These are phyloP conservation scores for Fusarium sp. DNA, from an alignment of 2,329 filamentous ascomycete genomes.

Conservation along the genomic window DNA sequence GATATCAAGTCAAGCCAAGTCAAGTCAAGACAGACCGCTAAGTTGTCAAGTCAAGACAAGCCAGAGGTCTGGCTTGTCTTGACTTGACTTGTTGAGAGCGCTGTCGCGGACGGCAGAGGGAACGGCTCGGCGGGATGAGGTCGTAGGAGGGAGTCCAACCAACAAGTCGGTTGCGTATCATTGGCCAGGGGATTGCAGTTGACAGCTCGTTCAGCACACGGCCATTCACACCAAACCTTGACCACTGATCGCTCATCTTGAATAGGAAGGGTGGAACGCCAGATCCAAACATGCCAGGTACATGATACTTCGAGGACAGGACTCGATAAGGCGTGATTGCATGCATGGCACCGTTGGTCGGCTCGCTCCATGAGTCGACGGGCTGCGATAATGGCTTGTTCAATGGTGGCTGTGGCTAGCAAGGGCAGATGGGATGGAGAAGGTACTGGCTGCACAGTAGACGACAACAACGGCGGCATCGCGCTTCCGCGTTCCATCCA, in stretches of 20 bases:
- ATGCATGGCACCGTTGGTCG: conserved; percentile 7
- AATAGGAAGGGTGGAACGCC: conserved; percentile 24
- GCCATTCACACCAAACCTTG: not conserved
- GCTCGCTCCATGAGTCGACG: conserved; percentile 1
- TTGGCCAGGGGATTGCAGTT: conserved; percentile 11
- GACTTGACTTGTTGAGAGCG: too few relatives aligned
- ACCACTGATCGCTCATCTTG: not conserved
- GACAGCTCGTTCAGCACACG: not conserved
- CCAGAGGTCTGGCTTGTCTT: too few relatives aligned
- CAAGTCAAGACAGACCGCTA: too few relatives aligned
- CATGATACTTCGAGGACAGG: not conserved
- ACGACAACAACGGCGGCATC: conserved; percentile 25
- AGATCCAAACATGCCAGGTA: not conserved
- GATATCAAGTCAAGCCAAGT: too few relatives aligned
- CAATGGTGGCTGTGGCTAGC: not conserved
- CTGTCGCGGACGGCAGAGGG: conserved; percentile 4
- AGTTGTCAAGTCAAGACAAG: too few relatives aligned
- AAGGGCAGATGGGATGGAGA: conserved; percentile 7
- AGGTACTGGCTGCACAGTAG: not conserved
- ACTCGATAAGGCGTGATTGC: conserved; percentile 15
- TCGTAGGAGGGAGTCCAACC: not conserved
- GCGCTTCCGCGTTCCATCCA: conserved; percentile 31
- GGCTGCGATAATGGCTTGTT: conserved; percentile 6
- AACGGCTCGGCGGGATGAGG: conserved; percentile 6
- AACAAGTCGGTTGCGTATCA: conserved; percentile 21